Conservation (phyloP, 2,329 filamentous ascomycete species). For the Alternaria angustiovoidea region DNA sequence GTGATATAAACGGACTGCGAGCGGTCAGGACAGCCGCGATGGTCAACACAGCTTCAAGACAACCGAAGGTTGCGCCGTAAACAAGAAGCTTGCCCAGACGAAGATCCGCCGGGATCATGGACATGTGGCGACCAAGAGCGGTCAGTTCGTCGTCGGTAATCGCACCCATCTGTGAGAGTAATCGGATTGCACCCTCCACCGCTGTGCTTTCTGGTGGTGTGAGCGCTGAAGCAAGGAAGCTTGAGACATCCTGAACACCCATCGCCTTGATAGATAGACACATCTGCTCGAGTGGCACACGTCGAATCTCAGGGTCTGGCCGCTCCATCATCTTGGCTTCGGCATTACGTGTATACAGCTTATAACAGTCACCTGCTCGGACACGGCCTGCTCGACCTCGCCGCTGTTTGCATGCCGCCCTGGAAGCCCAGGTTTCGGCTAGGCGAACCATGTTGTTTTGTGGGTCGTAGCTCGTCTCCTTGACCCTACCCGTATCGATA, state of each 20-base stretch:
- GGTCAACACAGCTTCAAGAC: conserved; percentile 84
- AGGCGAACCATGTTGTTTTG: conserved; percentile 93
- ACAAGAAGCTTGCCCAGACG: conserved; percentile 95
- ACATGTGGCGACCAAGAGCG: conserved; percentile 89
- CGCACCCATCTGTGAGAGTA: conserved; percentile 86
- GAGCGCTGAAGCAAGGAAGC: conserved; percentile 83
- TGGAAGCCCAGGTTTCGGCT: conserved; percentile 93
- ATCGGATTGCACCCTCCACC: conserved; percentile 81
- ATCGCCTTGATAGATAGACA: conserved; percentile 95
- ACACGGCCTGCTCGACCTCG: conserved; percentile 94
- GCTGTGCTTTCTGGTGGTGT: conserved; percentile 87
- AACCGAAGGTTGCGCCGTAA: conserved; percentile 92
- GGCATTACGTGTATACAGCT: conserved; percentile 87
- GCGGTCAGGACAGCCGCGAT: conserved; percentile 93
- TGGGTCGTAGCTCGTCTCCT: conserved; percentile 93
- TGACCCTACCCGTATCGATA: conserved; percentile 93
- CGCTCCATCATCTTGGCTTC: conserved; percentile 86
- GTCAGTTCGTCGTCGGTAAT: conserved; percentile 87
- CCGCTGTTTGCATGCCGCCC: conserved; percentile 92
- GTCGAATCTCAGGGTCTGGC: conserved; percentile 90
- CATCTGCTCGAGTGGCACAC: conserved; percentile 92
- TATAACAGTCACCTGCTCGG: conserved; percentile 89
- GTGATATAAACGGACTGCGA: conserved; percentile 84
- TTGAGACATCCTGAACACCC: conserved; percentile 82
- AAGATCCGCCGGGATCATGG: conserved; percentile 92